Conservation (phyloP, 306 rosid species). For the Pyrus betulifolia region DNA sequence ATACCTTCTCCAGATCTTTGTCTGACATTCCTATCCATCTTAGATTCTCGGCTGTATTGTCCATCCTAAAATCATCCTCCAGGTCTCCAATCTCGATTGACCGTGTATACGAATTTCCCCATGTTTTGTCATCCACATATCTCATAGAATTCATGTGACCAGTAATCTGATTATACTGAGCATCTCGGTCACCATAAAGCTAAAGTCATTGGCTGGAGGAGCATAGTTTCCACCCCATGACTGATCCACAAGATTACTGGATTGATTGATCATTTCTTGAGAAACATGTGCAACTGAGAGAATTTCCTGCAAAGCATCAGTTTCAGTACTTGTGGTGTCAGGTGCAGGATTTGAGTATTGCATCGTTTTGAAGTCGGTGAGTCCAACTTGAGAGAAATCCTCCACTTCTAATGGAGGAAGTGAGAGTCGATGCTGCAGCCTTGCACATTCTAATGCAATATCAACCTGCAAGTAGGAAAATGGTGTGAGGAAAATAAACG, state of each 20-base stretch:
- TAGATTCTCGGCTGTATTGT: slow-evolving; percentile 53
- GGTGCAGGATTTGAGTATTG: slow-evolving; percentile 22
- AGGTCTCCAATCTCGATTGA: slow-evolving; percentile 43
- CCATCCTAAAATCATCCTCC: slow-evolving; percentile 48
- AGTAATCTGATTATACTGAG: slow-evolving; percentile 19
- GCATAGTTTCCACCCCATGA: slow-evolving; percentile 37
- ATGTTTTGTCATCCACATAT: slow-evolving; percentile 26
- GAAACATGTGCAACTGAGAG: slow-evolving; percentile 81
- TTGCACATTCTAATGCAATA: slow-evolving; percentile 81
- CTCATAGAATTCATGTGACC: slow-evolving; percentile 35
- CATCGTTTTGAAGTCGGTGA: slow-evolving; percentile 37
- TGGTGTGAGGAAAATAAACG: no score
- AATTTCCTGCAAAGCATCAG: slow-evolving; percentile 75
- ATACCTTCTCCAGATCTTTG: slow-evolving; percentile 60
- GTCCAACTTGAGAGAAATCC: slow-evolving; percentile 52
- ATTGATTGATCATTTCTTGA: slow-evolving; percentile 50
- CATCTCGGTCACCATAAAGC: slow-evolving; percentile 48
- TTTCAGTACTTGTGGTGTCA: slow-evolving; percentile 25
- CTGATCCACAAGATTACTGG: slow-evolving; percentile 20
- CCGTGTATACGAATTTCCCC: slow-evolving; percentile 50
- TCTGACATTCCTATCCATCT: slow-evolving; percentile 88
- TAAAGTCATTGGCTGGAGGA: slow-evolving; percentile 39
- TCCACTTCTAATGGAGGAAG: slow-evolving; percentile 75
- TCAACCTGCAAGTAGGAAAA: slow-evolving; percentile 56
- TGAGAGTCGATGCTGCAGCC: slow-evolving; percentile 68